These are phyloP conservation scores for Auricularia sp. DNA, from an alignment of 768 basidiomycete species.

Conservation along the genomic window DNA sequence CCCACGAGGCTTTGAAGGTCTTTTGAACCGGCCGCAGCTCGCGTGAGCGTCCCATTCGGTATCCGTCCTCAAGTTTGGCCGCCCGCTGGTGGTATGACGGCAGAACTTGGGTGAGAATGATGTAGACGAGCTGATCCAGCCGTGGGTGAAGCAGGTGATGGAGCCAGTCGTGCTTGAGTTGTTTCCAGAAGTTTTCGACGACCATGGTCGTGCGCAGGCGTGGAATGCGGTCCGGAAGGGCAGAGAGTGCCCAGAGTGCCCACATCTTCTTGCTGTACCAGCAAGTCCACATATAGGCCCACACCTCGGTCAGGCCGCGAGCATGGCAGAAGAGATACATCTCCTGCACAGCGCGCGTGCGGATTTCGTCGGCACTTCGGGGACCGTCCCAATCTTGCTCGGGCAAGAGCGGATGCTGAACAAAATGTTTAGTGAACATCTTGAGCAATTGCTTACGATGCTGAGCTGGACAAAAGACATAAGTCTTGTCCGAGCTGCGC, in stretches of 20 bases:
- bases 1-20: conserved; percentile 19
- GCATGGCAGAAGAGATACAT: conserved; percentile 25
- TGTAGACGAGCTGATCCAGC: conserved; percentile 23
- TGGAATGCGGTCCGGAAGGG: conserved; percentile 13
- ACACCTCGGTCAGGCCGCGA: conserved; percentile 22
- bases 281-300: conserved; percentile 27
- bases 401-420: conserved; percentile 19
- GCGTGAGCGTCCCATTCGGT: conserved; percentile 15
- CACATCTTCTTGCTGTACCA: conserved; percentile 26
- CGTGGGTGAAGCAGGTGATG: conserved; percentile 17
- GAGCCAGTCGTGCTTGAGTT: conserved; percentile 22
- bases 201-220: conserved; percentile 21
- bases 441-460: conserved; percentile 19
- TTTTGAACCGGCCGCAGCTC: conserved; percentile 16
- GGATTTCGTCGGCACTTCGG: conserved; percentile 16
- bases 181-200: conserved; percentile 24
- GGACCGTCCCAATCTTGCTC: conserved; percentile 9
- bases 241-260: conserved; percentile 24
- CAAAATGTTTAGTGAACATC: conserved; percentile 22
- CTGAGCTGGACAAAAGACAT: conserved; percentile 21
- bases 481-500: conserved; percentile 7
- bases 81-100: conserved; percentile 14
- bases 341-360: conserved; percentile 18
- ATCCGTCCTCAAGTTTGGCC: conserved; percentile 8
- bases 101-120: conserved; percentile 19